Conservation (phyloP, 805 yeast species). For the Candida boidinii region DNA sequence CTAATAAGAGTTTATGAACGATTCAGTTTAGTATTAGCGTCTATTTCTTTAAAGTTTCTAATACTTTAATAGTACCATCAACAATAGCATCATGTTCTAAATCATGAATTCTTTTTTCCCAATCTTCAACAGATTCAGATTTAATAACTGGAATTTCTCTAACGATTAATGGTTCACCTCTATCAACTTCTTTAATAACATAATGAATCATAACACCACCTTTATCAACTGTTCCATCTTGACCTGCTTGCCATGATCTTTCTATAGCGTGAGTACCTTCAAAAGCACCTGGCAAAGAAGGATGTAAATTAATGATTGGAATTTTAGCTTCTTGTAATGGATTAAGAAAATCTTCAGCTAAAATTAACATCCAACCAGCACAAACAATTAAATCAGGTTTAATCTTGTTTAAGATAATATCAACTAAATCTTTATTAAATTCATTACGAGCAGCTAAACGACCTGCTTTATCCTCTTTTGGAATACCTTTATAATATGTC, state of each 20-base stretch:
- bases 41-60: conserved; percentile 24
- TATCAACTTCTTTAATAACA: conserved; percentile 93
- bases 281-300: conserved; percentile 94
- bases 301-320: conserved; percentile 88
- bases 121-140: conserved; percentile 70
- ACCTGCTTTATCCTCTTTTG: conserved; percentile 55
- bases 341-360: conserved; percentile 66
- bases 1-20: too few relatives aligned
- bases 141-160: conserved; percentile 64
- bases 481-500: conserved; percentile 62
- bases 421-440: conserved; percentile 76
- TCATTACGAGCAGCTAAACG: conserved; percentile 55
- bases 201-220: conserved; percentile 97
- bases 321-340: conserved; percentile 54
- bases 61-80: conserved; percentile 71
- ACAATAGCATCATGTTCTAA: conserved; percentile 89
- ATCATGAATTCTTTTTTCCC: conserved; percentile 75
- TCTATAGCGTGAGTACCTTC: conserved; percentile 97
- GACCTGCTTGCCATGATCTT: conserved; percentile 93
- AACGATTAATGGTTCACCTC: conserved; percentile 83
- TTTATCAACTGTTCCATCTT: conserved; percentile 60
- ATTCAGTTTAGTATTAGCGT: too few relatives aligned
- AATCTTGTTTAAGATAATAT: conserved; percentile 42
- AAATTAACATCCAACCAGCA: conserved; percentile 97
- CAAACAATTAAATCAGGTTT: conserved; percentile 87